Evolutionary conservation across 2,329 filamentous ascomycete species (phyloP).

Genomic region (Beauveria bassiana): DNA sequence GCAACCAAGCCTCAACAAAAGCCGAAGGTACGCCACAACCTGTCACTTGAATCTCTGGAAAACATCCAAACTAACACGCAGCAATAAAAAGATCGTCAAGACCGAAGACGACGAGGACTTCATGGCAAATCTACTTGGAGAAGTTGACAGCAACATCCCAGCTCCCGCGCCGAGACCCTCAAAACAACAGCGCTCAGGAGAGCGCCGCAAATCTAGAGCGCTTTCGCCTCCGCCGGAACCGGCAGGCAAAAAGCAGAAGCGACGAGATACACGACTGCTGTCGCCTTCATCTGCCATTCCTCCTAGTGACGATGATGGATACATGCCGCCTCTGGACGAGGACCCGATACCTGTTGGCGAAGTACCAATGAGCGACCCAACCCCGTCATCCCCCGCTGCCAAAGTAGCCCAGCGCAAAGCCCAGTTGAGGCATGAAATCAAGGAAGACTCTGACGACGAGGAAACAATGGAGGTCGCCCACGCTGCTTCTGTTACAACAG

Average conservation of each 20-base stretch:
- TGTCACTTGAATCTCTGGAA: not conserved
- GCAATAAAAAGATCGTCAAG: slow-evolving; percentile 51
- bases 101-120: slow-evolving; percentile 88
- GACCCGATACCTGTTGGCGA: slow-evolving; percentile 38
- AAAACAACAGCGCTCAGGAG: slow-evolving; percentile 62
- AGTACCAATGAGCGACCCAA: slow-evolving; percentile 76
- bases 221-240: slow-evolving; percentile 64
- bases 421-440: slow-evolving; percentile 39
- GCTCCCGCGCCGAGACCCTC: slow-evolving; percentile 46
- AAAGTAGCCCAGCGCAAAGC: slow-evolving; percentile 69
- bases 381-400: slow-evolving; percentile 78
- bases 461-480: slow-evolving; percentile 84
- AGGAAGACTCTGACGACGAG: slow-evolving; percentile 70
- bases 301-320: slow-evolving; percentile 48
- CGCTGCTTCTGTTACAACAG: slow-evolving; percentile 56
- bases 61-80: slow-evolving; percentile 11
- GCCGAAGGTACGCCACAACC: slow-evolving; percentile 57
- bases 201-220: slow-evolving; percentile 70
- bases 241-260: slow-evolving; percentile 48
- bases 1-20: slow-evolving; percentile 60
- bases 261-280: slow-evolving; percentile 39
- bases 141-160: slow-evolving; percentile 72
- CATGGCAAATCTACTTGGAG: slow-evolving; percentile 72
- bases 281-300: slow-evolving; percentile 35
- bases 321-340: slow-evolving; percentile 53